Evolutionary conservation across 108 stramenopile genomes (phyloP).

Genomic region (Fragilariopsis cylindrus): DNA sequence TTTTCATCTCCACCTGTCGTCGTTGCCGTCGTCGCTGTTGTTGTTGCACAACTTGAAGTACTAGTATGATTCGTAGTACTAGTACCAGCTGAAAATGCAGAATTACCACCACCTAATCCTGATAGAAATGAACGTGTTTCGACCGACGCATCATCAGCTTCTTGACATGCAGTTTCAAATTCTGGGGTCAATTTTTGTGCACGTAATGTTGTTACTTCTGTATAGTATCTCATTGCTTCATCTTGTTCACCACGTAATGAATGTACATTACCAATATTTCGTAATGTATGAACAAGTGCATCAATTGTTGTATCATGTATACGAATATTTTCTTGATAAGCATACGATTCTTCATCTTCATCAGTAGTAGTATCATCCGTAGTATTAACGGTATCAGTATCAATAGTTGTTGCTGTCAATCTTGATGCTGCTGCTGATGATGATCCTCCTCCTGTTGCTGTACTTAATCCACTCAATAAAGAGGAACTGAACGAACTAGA

Average conservation of each 20-base stretch:
- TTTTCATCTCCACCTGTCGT: conserved; percentile 31
- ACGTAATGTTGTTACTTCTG: conserved; percentile 71
- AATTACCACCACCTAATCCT: conserved; percentile 17
- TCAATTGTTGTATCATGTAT: conserved; percentile 54
- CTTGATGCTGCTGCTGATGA: background rate
- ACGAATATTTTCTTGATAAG: background rate
- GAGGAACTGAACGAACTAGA: conserved; percentile 9
- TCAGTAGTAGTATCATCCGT: background rate
- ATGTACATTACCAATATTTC: conserved; percentile 81
- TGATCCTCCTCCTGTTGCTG: background rate
- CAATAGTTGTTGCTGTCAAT: conserved; percentile 16
- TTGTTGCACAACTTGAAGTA: conserved; percentile 8
- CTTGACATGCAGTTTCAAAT: conserved; percentile 24
- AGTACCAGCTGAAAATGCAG: background rate
- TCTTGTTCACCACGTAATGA: conserved; percentile 76
- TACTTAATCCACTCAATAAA: conserved; percentile 1
- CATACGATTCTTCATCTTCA: too few relatives aligned
- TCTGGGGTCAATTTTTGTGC: conserved; percentile 36
- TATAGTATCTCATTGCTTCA: conserved; percentile 75
- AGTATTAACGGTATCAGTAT: conserved; percentile 9
- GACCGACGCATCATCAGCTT: conserved; percentile 22
- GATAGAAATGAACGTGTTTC: conserved; percentile 33
- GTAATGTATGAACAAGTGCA: conserved; percentile 64
- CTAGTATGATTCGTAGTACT: background rate
- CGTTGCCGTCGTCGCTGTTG: conserved; percentile 25